Evolutionary conservation across 148 eudicot species (phyloP).

Genomic region (Polygonum maritimum): DNA sequence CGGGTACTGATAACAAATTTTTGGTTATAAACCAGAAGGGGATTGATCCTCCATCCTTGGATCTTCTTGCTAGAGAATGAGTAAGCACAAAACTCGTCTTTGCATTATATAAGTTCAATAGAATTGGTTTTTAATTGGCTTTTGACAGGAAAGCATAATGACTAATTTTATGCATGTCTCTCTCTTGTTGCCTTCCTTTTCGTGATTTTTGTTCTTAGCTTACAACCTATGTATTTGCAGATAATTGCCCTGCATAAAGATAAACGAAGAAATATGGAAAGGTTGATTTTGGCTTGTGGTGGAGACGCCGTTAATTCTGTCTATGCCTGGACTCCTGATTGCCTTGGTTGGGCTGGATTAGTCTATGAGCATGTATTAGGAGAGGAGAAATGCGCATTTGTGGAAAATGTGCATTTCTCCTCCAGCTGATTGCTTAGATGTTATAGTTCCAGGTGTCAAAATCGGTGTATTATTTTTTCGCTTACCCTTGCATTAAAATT

Average conservation of each 20-base stretch:
- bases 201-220: neutral
- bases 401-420: conserved; percentile 86
- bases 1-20: conserved; percentile 56
- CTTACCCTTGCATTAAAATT: neutral
- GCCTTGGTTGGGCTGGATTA: conserved; percentile 97
- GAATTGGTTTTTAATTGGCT: neutral
- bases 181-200: neutral
- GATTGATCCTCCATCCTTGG: conserved; percentile 62
- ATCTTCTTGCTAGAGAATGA: conserved; percentile 55
- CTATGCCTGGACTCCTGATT: conserved; percentile 75
- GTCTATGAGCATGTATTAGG: conserved; percentile 94
- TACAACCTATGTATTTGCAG: neutral
- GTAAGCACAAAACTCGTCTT: conserved; percentile 31
- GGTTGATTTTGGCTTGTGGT: conserved; percentile 93
- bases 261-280: conserved; percentile 13
- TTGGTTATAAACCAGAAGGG: conserved; percentile 94
- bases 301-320: conserved; percentile 94
- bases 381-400: conserved; percentile 91
- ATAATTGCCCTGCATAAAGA: no score
- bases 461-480: neutral
- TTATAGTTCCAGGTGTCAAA: neutral
- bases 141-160: neutral
- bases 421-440: neutral
- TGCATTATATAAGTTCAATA: neutral
- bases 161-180: conserved; percentile 2